Evolutionary conservation across 23 red algal species (phyloP), one percentile per base, ranked within the genome.

Genomic region (Gracilaria domingensis): DNA sequence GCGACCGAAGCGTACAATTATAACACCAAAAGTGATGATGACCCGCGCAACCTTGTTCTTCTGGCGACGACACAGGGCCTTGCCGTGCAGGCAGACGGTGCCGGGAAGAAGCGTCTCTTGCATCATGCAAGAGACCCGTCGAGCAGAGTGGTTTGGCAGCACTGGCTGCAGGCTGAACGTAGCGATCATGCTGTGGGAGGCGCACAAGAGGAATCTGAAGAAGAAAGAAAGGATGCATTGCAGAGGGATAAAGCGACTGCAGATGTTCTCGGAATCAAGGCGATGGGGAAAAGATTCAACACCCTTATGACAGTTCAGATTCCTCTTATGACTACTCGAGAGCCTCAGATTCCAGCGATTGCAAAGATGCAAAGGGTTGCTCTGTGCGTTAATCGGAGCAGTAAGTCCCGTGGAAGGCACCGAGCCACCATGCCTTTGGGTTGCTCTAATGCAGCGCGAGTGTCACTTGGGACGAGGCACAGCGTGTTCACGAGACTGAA

Each of bases 1-100:
- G 37, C 75, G 13, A 80, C 75, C 5, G 73, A 80, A 2, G 75
- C 75, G 16, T 80, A 80, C 17, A 80, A 80, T 54, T 80, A 57
- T 25, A 45, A 80, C 9, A 80, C 37, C 12, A 45, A 20, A 23
- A 57, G 75, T 57, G 36, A 80, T 80, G 37, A 8, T 24, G 48
- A 80, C 48, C 36, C 75, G 8, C 16, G 48, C 34, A 79, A 79
- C 73, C 40, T 79, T 26, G 13, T 79, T 42, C 44, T 80, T 13
- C 75, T 57, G 7, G 75, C 75, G 8, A 80, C 75, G 30, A 57
- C 37, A 33, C 75, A 57, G 2, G 75, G 75, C 48, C 75, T 80
- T 1, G 17, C 40, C 30, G 36, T 80, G 1, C 35, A 80, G 48
- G 75, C 37, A 5, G 36, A 80, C 24, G 75, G 75, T 58, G 48